phyloP scores from a whole-genome alignment of 2,329 filamentous ascomycete species.

The Didymella pinodella region DNA sequence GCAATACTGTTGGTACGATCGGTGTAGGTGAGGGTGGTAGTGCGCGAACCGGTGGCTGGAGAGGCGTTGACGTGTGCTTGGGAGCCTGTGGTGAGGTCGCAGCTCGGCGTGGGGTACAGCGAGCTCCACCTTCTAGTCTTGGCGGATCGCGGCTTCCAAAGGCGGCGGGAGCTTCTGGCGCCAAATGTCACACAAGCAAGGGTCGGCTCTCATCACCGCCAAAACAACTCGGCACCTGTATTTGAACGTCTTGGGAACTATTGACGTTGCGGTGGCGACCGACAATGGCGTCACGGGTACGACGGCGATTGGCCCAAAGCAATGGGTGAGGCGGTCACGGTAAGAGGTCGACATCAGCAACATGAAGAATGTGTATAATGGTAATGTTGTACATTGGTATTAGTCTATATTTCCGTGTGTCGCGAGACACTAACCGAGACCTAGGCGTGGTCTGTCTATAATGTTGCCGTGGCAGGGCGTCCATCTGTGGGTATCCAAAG shows the following conservation, averaged over 20 bases:
- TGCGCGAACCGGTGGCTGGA: conserved; percentile 21
- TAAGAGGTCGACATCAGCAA: conserved; percentile 9
- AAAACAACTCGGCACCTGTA: conserved; percentile 37
- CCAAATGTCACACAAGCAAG: conserved; percentile 47
- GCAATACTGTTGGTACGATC: conserved; percentile 19
- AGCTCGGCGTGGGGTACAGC: conserved; percentile 39
- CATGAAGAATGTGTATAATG: conserved; percentile 5
- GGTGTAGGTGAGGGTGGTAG: conserved; percentile 13
- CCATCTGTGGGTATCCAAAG: conserved; percentile 25
- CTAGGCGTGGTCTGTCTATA: conserved; percentile 44
- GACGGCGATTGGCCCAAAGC: conserved; percentile 26
- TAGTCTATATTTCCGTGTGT: conserved; percentile 49
- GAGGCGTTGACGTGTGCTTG: conserved; percentile 25
- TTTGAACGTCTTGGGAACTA: conserved; percentile 22
- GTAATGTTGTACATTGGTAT: conserved; percentile 44
- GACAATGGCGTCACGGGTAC: conserved; percentile 41
- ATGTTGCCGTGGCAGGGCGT: conserved; percentile 33
- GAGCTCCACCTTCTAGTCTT: conserved; percentile 33
- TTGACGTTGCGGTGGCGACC: conserved; percentile 34
- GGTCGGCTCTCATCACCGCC: conserved; percentile 33
- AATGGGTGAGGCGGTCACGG: conserved; percentile 24
- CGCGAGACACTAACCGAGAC: conserved; percentile 45
- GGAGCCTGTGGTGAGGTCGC: conserved; percentile 36
- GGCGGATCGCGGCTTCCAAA: conserved; percentile 39
- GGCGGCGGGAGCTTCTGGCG: conserved; percentile 30